Base-by-base conservation (phyloP, 192 early-diverging fungal genomes). In the Coemansia biformis region DNA sequence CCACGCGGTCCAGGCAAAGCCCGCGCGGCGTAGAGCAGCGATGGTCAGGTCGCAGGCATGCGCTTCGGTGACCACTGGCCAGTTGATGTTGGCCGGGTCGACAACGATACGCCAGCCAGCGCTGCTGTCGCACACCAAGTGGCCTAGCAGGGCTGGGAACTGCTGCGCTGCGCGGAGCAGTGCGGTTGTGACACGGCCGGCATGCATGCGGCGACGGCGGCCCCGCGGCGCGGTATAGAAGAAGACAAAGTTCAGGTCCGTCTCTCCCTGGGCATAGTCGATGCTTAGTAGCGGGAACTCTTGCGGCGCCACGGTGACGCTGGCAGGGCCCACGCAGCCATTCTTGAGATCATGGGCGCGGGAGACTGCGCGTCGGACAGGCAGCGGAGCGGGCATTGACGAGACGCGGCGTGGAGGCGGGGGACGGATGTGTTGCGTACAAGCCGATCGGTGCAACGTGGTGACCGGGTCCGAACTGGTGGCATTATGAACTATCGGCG, bases 181-280 rank as follows among this genome's bases (percentile, higher is more conserved):
- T 18, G 59, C 48, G 1, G 43, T 49, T 0, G 43, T 45, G n/a
- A 69, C 10, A 12, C 39, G 9, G 8, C 19, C 22, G 1, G 47
- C 35, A 2, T 48, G 45, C 7, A 52, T 32, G 0, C 40, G 43
- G 0, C 40, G 43, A 2, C 46, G 54, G 11, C 52, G 47, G 14
- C 46, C 39, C 10, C 18, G 34, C 14, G 48, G 38, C 6, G 48
- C 9, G 14, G 19, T 34, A 43, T 42, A 69, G 39, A 57, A 69
- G 23, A 69, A 53, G 10, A 35, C 59, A 57, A 62, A 69, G 37
- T 62, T 69, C 15, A 69, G 18, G 22, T 69, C 66, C 8, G 66
- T 39, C 18, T 34, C 30, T 5, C 66, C 66, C 15, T 69, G 66
- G 14, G 59, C 66, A 19, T 40, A 57, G 31, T 69, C 66, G 6